Percentiles rank a stretch among this genome's conserved stretches.
phyloP scores from a whole-genome alignment of 345 rosid genomes.

The Populus euphratica region DNA sequence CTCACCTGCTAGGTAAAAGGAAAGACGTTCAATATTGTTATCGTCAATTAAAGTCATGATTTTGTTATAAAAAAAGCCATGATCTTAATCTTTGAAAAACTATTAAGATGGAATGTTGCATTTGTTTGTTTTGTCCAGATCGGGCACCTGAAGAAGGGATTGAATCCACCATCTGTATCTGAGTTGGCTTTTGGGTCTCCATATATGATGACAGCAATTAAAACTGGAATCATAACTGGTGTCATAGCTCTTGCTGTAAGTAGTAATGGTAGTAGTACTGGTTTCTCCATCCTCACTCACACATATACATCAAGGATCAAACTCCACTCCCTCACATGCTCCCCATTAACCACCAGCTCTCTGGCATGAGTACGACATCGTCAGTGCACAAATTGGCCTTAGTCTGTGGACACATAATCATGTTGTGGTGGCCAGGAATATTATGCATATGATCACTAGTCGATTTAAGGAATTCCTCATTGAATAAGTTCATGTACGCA shows the following conservation, averaged over 20 bases:
- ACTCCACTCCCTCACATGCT: neutral
- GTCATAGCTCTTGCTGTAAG: constrained; percentile 80
- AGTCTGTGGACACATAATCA: neutral
- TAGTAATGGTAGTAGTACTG: neutral
- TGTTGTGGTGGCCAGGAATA: neutral
- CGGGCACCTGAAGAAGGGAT: constrained; percentile 73
- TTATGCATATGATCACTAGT: too few species aligned
- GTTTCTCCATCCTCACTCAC: neutral
- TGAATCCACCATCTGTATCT: constrained; percentile 61
- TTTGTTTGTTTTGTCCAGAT: constrained; percentile 42
- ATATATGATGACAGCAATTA: constrained; percentile 54
- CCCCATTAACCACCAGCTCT: neutral
- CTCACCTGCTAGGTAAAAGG: neutral
- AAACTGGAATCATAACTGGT: constrained; percentile 75
- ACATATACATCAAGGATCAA: neutral
- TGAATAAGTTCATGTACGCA: too few species aligned
- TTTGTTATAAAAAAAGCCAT: neutral
- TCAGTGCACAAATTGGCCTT: neutral
- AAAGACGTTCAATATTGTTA: neutral
- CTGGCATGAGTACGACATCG: neutral
- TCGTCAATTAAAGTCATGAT: neutral
- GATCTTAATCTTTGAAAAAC: neutral
- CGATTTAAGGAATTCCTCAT: too few species aligned
- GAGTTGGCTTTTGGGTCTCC: constrained; percentile 70
- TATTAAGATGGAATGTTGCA: neutral